Base-by-base conservation (phyloP, 1,139 yeast genomes). In the Lodderomyces oxycetoniae region DNA sequence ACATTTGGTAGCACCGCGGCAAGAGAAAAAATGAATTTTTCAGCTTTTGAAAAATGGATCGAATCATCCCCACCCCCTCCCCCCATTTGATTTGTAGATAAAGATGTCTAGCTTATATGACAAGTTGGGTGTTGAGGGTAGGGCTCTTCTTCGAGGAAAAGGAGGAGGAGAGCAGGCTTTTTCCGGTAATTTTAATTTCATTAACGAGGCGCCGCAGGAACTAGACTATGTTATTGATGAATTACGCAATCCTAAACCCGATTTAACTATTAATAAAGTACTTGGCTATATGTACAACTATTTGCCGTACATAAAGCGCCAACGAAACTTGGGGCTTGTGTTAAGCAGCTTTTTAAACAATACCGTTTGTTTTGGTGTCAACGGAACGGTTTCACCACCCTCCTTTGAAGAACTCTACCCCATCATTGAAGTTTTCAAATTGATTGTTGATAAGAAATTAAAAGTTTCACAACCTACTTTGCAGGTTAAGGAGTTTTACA, bases 381-480 rank as follows among this genome's bases (percentile, higher is more conserved):
- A 57, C 7, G 23, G 23, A 9, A 49, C 55, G 3, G 6, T 57
- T 17, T 70, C 61, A 15, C 67, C 63, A 0, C 55, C 71, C 1
- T 14, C 27, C 4, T 63, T 62, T 37, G 60, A 58, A 21, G 57
- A 59, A 4, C 53, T 50, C 25, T 66, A 69, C 41, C 49, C 56
- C 33, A 59, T 74, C 1, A 54, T 73, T 24, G 80, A 75, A 42
- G 75, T 70, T 13, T 73, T 71, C 51, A 69, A 67, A 42, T 59
- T 64, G 34, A 53, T 73, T 5, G 42, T 74, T 13, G 74, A 71
- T 31, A 67, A 73, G 43, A 83, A 83, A 49, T 59, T 68, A 33
- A 61, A 61, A 34, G 61, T 81, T 4, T 76, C 86, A 5, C 73
- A 74, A 40, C 93, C 93, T 1, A 68, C 85, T 0, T 49, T 83